These are phyloP conservation scores for Panicum hallii DNA, from an alignment of 202 grass and related monocot species.

Conservation along the genomic window DNA sequence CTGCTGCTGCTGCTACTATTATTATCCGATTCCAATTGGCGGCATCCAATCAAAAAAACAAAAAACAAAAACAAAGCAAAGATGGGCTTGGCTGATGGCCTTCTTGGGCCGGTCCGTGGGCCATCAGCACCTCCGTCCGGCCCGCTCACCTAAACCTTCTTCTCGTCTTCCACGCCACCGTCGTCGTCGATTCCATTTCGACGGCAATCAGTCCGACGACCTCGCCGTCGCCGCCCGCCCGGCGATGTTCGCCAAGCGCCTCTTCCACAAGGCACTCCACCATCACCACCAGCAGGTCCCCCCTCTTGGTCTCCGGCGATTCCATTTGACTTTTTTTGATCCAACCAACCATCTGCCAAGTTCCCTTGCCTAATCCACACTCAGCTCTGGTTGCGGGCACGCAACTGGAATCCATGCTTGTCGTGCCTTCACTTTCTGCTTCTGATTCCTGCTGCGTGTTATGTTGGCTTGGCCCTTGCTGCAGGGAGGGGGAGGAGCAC, in stretches of 20 bases:
- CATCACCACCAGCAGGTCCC: background rate
- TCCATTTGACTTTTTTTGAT: too few species aligned
- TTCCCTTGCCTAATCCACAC: background rate
- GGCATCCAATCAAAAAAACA: too few species aligned
- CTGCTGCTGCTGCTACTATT: too few species aligned
- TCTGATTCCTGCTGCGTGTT: background rate
- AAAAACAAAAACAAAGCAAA: too few species aligned
- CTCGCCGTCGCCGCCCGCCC: conserved; percentile 17
- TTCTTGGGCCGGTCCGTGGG: too few species aligned
- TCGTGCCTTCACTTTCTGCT: background rate
- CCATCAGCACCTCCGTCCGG: too few species aligned
- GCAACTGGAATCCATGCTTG: background rate
- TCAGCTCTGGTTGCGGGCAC: background rate
- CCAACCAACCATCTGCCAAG: too few species aligned
- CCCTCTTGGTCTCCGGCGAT: background rate
- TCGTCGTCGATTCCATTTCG: background rate
- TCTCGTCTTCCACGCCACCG: background rate
- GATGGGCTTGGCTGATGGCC: too few species aligned
- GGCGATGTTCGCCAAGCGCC: conserved; percentile 66
- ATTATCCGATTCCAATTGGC: too few species aligned
- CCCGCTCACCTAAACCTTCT: background rate
- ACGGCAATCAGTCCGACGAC: background rate
- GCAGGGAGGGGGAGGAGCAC: conserved; percentile 33
- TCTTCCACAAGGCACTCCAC: conserved; percentile 56
- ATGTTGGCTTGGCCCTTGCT: conserved; percentile 7